phyloP scores from a whole-genome alignment of 2,329 filamentous ascomycete genomes.

The Aspergillus pseudoterreus region DNA sequence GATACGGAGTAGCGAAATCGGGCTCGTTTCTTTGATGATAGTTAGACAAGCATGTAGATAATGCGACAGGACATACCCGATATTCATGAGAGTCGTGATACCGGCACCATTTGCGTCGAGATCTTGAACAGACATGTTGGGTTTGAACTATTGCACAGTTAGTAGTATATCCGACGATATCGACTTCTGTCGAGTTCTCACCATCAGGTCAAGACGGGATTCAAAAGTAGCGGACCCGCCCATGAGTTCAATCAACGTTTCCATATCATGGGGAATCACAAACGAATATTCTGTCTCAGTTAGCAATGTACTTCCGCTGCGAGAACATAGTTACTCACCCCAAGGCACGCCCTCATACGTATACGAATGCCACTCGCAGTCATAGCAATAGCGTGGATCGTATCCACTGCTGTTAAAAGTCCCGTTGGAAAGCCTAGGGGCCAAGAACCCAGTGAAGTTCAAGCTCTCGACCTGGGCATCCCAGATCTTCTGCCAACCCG shows the following conservation, averaged over 20 bases:
- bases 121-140: slow-evolving; percentile 24
- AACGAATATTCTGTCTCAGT: slow-evolving; percentile 53
- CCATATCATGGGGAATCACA: slow-evolving; percentile 64
- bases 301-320: not conserved
- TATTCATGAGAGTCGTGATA: slow-evolving; percentile 56
- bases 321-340: slow-evolving; percentile 27
- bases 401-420: slow-evolving; percentile 44
- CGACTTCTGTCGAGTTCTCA: not conserved
- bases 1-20: slow-evolving; percentile 63
- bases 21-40: slow-evolving; percentile 56
- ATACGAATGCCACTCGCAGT: slow-evolving; percentile 62
- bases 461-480: slow-evolving; percentile 55
- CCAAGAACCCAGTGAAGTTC: slow-evolving; percentile 54
- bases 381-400: slow-evolving; percentile 55
- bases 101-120: slow-evolving; percentile 30
- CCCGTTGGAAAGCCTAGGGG: slow-evolving; percentile 52
- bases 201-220: slow-evolving; percentile 56
- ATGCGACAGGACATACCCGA: slow-evolving; percentile 16
- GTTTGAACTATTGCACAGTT: slow-evolving; percentile 39
- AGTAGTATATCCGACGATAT: not conserved
- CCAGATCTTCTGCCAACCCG: slow-evolving; percentile 72
- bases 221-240: slow-evolving; percentile 56
- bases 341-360: slow-evolving; percentile 61
- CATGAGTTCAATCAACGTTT: slow-evolving; percentile 50
- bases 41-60: not conserved